Conservation (phyloP, 2,329 filamentous ascomycete genomes). For the Trichoderma sp. region DNA sequence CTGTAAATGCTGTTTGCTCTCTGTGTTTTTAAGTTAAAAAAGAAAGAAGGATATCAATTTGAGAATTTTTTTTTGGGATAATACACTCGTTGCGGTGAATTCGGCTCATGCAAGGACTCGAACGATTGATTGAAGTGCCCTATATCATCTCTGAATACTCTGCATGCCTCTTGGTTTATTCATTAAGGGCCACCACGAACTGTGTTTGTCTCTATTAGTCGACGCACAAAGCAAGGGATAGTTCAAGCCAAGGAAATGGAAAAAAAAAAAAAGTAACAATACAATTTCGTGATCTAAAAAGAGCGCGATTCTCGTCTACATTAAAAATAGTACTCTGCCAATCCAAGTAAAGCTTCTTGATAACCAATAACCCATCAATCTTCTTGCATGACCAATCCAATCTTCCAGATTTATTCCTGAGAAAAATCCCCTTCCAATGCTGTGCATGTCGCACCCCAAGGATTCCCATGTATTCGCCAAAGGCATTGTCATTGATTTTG, state of each 20-base stretch:
- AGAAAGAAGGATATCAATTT: background rate
- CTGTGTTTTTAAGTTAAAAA: background rate
- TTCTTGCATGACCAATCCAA: background rate
- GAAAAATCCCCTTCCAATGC: background rate
- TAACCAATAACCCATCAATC: slow-evolving; percentile 2
- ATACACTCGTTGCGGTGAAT: background rate
- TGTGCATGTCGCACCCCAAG: slow-evolving; percentile 1
- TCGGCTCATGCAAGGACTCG: background rate
- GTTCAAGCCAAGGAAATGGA: background rate
- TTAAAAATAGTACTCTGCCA: slow-evolving; percentile 12
- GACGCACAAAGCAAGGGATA: background rate
- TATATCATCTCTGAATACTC: slow-evolving; percentile 2
- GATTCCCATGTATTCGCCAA: slow-evolving; percentile 11
- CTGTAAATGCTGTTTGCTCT: slow-evolving; percentile 36
- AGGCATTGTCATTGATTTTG: background rate
- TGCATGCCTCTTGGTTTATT: slow-evolving; percentile 10
- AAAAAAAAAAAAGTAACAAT: background rate
- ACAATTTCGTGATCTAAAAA: slow-evolving; percentile 13
- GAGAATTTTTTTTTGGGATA: background rate
- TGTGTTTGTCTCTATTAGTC: background rate
- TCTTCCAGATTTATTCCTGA: background rate
- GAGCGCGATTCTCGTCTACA: slow-evolving; percentile 17
- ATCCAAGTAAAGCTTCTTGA: background rate
- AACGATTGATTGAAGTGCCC: background rate
- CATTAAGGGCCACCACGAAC: background rate